These are phyloP conservation scores for Ascochyta rabiei DNA, from an alignment of 2,329 filamentous ascomycete species.

Conservation along the genomic window DNA sequence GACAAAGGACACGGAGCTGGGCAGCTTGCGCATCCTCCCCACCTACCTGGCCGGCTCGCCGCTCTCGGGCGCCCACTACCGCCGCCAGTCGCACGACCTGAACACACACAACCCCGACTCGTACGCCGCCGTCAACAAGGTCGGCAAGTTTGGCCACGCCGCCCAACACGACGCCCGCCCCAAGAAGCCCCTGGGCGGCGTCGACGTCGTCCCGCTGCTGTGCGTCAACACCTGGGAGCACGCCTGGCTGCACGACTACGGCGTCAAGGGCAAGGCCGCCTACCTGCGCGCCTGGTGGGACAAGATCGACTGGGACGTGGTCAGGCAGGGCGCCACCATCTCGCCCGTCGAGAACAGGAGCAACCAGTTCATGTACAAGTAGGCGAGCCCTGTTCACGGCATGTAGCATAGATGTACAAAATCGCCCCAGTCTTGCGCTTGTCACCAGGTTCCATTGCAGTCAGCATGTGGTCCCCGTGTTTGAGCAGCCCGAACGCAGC, in stretches of 20 bases:
- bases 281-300: constrained; percentile 89
- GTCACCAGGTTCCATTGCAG: too few species aligned
- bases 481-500: too few species aligned
- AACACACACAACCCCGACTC: constrained; percentile 60
- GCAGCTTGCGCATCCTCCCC: constrained; percentile 70
- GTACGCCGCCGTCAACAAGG: constrained; percentile 43
- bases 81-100: constrained; percentile 71
- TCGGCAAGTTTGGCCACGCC: constrained; percentile 48
- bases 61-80: constrained; percentile 82
- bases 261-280: constrained; percentile 72
- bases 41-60: constrained; percentile 94
- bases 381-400: constrained; percentile 1
- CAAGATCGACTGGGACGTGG: constrained; percentile 81
- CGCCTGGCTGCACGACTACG: constrained; percentile 85
- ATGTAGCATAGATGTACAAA: constrained; percentile 24
- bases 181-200: constrained; percentile 67
- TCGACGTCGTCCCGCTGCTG: constrained; percentile 75
- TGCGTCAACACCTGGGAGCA: constrained; percentile 98
- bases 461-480: too few species aligned
- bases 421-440: constrained; percentile 12
- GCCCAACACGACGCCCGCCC: constrained; percentile 32
- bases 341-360: neutral
- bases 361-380: constrained; percentile 15
- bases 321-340: constrained; percentile 51
- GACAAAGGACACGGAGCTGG: constrained; percentile 51